These are phyloP conservation scores for Cyathus striatus DNA, from an alignment of 768 basidiomycete species.

Conservation along the genomic window DNA sequence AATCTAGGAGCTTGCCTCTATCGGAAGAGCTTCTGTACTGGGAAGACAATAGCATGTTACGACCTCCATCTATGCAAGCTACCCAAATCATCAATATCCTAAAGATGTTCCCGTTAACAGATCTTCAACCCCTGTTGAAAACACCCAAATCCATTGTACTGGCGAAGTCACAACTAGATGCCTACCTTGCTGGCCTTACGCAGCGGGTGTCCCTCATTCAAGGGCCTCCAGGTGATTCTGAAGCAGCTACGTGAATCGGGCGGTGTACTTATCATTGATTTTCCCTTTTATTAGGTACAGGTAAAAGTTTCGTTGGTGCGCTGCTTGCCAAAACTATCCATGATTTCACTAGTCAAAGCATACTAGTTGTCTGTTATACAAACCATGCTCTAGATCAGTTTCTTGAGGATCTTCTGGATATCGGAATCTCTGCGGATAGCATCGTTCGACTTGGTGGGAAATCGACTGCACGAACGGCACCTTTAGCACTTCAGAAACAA, in stretches of 20 bases:
- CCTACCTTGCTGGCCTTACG: conserved; percentile 47
- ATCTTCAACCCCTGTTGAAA: conserved; percentile 34
- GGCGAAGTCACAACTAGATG: conserved; percentile 43
- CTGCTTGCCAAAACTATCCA: conserved; percentile 58
- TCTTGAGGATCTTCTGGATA: conserved; percentile 53
- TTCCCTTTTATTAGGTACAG: conserved; percentile 53
- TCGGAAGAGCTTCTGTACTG: conserved; percentile 50
- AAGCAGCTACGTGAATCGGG: too few species aligned
- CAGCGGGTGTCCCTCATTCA: conserved; percentile 60
- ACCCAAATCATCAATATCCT: conserved; percentile 18
- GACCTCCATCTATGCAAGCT: conserved; percentile 6
- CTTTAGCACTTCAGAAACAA: conserved; percentile 39
- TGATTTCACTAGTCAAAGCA: conserved; percentile 37
- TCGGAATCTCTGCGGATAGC: conserved; percentile 42
- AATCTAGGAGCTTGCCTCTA: conserved; percentile 38
- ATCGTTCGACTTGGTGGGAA: conserved; percentile 63
- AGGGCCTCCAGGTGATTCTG: conserved; percentile 59
- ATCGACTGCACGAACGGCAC: conserved; percentile 39
- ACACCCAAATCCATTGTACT: conserved; percentile 37
- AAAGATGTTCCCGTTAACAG: conserved; percentile 22
- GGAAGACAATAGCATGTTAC: conserved; percentile 22
- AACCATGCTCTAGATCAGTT: conserved; percentile 76
- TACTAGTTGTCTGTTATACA: conserved; percentile 69
- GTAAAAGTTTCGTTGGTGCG: conserved; percentile 71
- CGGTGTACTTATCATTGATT: too few species aligned